Base-by-base conservation (phyloP, 768 basidiomycete genomes). In the Termitomyces sp. region DNA sequence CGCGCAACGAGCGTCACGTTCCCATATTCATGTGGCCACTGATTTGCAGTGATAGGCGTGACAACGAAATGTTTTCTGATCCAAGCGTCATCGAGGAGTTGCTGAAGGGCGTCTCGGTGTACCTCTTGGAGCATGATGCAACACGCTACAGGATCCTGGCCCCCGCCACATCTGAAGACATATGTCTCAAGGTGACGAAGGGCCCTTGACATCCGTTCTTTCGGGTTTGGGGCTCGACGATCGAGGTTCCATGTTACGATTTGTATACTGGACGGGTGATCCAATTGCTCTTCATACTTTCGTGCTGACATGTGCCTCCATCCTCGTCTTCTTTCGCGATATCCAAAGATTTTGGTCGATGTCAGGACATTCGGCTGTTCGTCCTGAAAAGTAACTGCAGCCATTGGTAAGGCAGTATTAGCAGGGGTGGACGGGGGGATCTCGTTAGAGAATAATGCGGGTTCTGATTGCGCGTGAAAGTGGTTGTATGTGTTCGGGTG, bases 181-280 rank as follows among this genome's bases (percentile, higher is more conserved):
- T 78, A 74, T 34, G 70, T 65, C 62, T 80, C 77, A 58, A 90
- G 74, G 64, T 88, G 74, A 14, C 76, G 70, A 54, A 90, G 71
- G 17, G 76, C 77, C 3, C 73, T 66, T 0, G 54, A 57, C 34
- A 86, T 71, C 7, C 88, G 81, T 54, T 71, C 71, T 42, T 69
- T 70, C 10, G 62, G 64, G 40, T 71, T 60, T 0, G 65, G 59
- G 15, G 69, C 68, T 40, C 64, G 59, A 64, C 78, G 83, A 63
- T 86, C 80, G 52, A 90, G 61, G 67, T 91, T 90, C 88, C 88
- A 91, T 28, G 86, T 83, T 58, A 90, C 66, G 47, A 91, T 66
- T 54, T 74, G 74, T 47, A 90, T 62, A 35, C 70, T 70, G 28
- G 74, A 65, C 47, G 61, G 55, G 53, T 63, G 64, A 50, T 57